Conservation (phyloP, 2,329 filamentous ascomycete genomes). For the Talaromyces sp. region DNA sequence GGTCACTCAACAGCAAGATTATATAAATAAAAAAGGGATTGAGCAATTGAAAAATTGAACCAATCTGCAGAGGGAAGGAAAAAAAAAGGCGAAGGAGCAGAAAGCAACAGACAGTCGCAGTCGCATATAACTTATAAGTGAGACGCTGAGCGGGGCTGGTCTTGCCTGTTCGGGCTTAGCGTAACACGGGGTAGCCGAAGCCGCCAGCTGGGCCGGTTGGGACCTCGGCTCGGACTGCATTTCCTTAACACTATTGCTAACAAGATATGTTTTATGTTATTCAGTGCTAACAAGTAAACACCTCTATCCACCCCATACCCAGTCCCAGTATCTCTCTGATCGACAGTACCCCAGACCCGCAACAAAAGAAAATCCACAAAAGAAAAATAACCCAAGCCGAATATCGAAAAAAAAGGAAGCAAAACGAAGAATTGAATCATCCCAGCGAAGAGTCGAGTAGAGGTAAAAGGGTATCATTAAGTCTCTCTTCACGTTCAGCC, state of each 20-base stretch:
- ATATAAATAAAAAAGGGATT: neutral
- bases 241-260: neutral
- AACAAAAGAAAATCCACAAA: neutral
- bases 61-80: neutral
- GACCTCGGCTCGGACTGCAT: slow-evolving; percentile 2
- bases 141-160: neutral
- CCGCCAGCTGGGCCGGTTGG: neutral
- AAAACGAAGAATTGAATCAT: neutral
- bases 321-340: neutral
- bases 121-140: neutral
- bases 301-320: neutral
- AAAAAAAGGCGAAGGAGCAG: neutral
- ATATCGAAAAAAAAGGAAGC: neutral
- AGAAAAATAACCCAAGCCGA: neutral
- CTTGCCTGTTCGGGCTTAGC: slow-evolving; percentile 3
- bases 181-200: slow-evolving; percentile 9
- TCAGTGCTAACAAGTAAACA: neutral
- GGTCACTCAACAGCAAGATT: neutral
- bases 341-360: neutral
- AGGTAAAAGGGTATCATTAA: slow-evolving; percentile 8
- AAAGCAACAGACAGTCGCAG: neutral
- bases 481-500: neutral
- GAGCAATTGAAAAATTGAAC: neutral
- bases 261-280: neutral
- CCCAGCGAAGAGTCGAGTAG: neutral